Percentiles rank a stretch among this genome's conserved stretches.
These are phyloP conservation scores for Penicillium digitatum DNA, from an alignment of 2,329 filamentous ascomycete genomes.

Conservation along the genomic window DNA sequence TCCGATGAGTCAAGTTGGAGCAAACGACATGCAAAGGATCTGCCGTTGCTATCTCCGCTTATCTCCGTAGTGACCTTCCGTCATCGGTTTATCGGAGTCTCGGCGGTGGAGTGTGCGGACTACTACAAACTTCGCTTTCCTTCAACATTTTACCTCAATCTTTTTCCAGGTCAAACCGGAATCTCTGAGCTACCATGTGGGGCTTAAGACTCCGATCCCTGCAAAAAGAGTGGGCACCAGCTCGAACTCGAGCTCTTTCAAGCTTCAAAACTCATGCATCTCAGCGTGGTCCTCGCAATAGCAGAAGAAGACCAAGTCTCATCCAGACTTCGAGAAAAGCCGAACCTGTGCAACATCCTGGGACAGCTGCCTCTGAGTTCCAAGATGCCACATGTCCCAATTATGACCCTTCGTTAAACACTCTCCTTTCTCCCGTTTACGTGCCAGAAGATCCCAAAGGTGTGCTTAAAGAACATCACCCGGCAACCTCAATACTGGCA, in stretches of 20 bases:
- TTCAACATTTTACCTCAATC: background rate
- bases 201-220: slow-evolving; percentile 23
- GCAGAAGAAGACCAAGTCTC: slow-evolving; percentile 24
- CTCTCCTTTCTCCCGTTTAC: slow-evolving; percentile 57
- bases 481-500: slow-evolving; percentile 54
- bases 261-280: slow-evolving; percentile 26
- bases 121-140: background rate
- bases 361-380: slow-evolving; percentile 12
- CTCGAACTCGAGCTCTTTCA: slow-evolving; percentile 24
- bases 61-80: slow-evolving; percentile 26
- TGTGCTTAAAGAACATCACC: slow-evolving; percentile 56
- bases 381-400: slow-evolving; percentile 43
- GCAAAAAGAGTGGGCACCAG: slow-evolving; percentile 19
- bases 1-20: background rate
- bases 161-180: background rate
- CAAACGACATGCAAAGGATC: background rate
- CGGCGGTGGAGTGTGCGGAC: background rate
- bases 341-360: slow-evolving; percentile 4
- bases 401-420: slow-evolving; percentile 41
- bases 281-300: slow-evolving; percentile 32
- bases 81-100: slow-evolving; percentile 8
- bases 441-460: slow-evolving; percentile 59
- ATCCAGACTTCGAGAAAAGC: slow-evolving; percentile 12
- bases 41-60: slow-evolving; percentile 30
- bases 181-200: slow-evolving; percentile 27